Percentiles rank a stretch among this genome's conserved stretches.
Conservation (phyloP, 495 filamentous ascomycete species). For the Sabuloglossum arenarium region DNA sequence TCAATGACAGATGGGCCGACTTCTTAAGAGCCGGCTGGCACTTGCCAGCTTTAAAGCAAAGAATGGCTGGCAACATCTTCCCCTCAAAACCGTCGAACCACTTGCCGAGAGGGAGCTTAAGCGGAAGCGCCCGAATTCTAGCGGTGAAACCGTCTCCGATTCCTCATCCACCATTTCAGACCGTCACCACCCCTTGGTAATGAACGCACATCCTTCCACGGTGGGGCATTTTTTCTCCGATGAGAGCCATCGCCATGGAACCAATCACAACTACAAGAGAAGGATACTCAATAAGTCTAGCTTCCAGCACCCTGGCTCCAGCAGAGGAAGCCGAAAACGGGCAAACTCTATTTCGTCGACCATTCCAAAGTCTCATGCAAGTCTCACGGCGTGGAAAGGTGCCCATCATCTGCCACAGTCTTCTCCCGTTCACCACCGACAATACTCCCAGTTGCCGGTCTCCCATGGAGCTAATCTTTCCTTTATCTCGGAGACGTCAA, state of each 20-base stretch:
- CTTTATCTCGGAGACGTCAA: slow-evolving; percentile 51
- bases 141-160: slow-evolving; percentile 50
- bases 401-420: slow-evolving; percentile 57
- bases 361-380: slow-evolving; percentile 27
- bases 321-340: slow-evolving; percentile 35
- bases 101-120: slow-evolving; percentile 51
- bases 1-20: slow-evolving; percentile 58
- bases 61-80: slow-evolving; percentile 66
- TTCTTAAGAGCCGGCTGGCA: slow-evolving; percentile 78
- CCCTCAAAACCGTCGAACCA: slow-evolving; percentile 52
- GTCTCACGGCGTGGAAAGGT: slow-evolving; percentile 46
- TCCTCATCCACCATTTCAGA: slow-evolving; percentile 53
- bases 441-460: slow-evolving; percentile 41
- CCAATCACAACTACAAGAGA: slow-evolving; percentile 30
- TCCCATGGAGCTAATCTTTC: slow-evolving; percentile 39
- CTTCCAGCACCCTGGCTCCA: slow-evolving; percentile 21
- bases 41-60: slow-evolving; percentile 92
- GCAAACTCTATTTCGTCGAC: slow-evolving; percentile 44
- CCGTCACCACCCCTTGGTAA: slow-evolving; percentile 29
- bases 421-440: slow-evolving; percentile 49
- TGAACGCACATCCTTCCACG: slow-evolving; percentile 40
- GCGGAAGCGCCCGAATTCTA: slow-evolving; percentile 36
- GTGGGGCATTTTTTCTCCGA: slow-evolving; percentile 51
- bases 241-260: slow-evolving; percentile 33
- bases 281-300: slow-evolving; percentile 27